Conservation (phyloP, 305 asterid species). For the Ajuga reptans region DNA sequence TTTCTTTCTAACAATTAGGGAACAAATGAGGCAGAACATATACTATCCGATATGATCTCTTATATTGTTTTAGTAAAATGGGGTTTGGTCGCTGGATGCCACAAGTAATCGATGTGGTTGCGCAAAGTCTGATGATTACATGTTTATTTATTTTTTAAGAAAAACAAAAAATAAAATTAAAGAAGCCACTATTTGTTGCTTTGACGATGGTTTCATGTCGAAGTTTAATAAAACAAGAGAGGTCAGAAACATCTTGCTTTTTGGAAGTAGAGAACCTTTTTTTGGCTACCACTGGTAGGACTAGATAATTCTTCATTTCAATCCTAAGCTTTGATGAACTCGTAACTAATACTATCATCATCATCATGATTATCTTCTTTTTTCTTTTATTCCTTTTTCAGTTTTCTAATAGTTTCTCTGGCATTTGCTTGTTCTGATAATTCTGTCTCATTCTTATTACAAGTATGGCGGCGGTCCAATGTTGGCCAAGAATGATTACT, state of each 20-base stretch:
- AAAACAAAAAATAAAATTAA: neutral
- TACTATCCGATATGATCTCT: neutral
- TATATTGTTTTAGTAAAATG: neutral
- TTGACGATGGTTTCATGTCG: too few relatives aligned
- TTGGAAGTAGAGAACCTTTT: neutral
- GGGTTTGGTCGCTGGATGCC: neutral
- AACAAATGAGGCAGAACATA: neutral
- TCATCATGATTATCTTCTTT: neutral
- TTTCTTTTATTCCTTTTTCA: too few relatives aligned
- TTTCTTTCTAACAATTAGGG: too few relatives aligned
- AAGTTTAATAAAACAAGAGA: too few relatives aligned
- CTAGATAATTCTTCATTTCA: neutral
- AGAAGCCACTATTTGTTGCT: too few relatives aligned
- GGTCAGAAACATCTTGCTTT: neutral
- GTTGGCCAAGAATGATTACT: constrained; percentile 60
- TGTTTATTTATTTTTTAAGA: neutral
- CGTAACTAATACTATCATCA: neutral
- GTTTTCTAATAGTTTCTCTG: neutral
- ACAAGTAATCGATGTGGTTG: neutral
- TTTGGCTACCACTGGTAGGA: neutral
- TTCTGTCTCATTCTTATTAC: constrained; percentile 32
- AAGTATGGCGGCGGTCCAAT: constrained; percentile 93
- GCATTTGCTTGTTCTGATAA: constrained; percentile 26
- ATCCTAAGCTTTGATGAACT: neutral
- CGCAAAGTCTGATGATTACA: neutral